Percentiles rank a stretch among this genome's conserved stretches.
Conservation (phyloP, 345 rosid genomes). For the Capsella bursapastoris region DNA sequence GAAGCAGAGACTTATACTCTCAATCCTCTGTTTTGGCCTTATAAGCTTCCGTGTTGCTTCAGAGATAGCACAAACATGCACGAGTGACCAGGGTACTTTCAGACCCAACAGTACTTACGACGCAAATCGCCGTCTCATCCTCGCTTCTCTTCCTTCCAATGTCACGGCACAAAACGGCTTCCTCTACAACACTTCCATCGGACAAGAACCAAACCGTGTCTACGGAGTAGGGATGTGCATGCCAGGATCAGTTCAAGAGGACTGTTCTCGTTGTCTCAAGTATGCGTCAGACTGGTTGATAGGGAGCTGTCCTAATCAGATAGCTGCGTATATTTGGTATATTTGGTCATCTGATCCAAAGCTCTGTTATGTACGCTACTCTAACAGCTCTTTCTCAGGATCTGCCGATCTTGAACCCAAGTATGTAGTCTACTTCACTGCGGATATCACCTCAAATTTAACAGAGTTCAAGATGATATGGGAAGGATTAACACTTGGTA, state of each 20-base stretch:
- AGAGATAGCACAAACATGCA: not conserved
- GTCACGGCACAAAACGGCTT: slow-evolving; percentile 29
- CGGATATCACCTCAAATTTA: too few species aligned
- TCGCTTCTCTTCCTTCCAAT: slow-evolving; percentile 32
- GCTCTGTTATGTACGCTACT: too few species aligned
- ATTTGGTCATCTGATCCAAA: too few species aligned
- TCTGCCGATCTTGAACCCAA: too few species aligned
- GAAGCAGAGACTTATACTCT: not conserved
- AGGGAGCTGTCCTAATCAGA: slow-evolving; percentile 27
- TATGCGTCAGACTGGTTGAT: not conserved
- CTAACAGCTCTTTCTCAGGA: too few species aligned
- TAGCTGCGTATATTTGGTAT: slow-evolving; percentile 17
- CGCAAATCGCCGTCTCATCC: slow-evolving; percentile 21
- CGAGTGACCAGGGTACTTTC: slow-evolving; percentile 31
- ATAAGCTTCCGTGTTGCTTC: not conserved
- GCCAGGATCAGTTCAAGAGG: slow-evolving; percentile 28
- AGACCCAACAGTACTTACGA: slow-evolving; percentile 26
- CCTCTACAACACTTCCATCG: slow-evolving; percentile 32
- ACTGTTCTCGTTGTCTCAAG: slow-evolving; percentile 23
- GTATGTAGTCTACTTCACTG: too few species aligned
- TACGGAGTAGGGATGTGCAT: slow-evolving; percentile 30
- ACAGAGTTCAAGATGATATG: too few species aligned
- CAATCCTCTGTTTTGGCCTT: not conserved
- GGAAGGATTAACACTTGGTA: too few species aligned
- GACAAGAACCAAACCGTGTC: slow-evolving; percentile 31